Evolutionary conservation across 2,329 filamentous ascomycete species (phyloP).

Genomic region (Capronia coronata): DNA sequence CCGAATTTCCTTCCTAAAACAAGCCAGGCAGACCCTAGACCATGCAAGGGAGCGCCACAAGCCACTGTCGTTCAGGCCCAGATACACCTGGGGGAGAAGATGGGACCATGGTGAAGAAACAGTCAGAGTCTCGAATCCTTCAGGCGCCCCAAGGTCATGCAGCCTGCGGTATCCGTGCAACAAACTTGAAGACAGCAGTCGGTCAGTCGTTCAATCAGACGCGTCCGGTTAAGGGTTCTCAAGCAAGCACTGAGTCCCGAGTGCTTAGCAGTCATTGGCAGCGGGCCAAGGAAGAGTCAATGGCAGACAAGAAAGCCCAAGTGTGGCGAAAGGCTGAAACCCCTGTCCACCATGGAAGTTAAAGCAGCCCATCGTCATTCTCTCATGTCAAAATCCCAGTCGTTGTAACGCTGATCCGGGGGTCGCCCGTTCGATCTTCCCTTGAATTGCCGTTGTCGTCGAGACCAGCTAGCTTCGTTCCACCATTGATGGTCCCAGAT

Average conservation of each 20-base stretch:
- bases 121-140: too few relatives aligned
- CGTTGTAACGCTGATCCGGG: slow-evolving; percentile 15
- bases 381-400: slow-evolving; percentile 1
- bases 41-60: too few relatives aligned
- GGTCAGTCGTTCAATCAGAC: background rate
- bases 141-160: background rate
- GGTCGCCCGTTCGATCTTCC: slow-evolving; percentile 1
- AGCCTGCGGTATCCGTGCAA: background rate
- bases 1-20: too few relatives aligned
- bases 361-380: slow-evolving; percentile 8
- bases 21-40: too few relatives aligned
- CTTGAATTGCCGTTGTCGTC: slow-evolving; percentile 3
- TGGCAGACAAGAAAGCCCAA: background rate
- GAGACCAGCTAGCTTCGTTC: background rate
- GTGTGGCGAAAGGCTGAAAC: background rate
- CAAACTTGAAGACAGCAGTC: background rate
- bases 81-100: too few relatives aligned
- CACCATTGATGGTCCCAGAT: background rate
- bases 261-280: slow-evolving; percentile 10
- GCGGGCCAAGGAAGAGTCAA: slow-evolving; percentile 4
- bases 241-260: too few relatives aligned
- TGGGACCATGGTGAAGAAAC: too few relatives aligned
- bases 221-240: background rate
- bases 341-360: background rate
- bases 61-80: too few relatives aligned